Percentiles rank a stretch among this genome's conserved stretches.
Evolutionary conservation across 176 grass and related monocot species (phyloP).

Genomic region (Oryza officinalis): DNA sequence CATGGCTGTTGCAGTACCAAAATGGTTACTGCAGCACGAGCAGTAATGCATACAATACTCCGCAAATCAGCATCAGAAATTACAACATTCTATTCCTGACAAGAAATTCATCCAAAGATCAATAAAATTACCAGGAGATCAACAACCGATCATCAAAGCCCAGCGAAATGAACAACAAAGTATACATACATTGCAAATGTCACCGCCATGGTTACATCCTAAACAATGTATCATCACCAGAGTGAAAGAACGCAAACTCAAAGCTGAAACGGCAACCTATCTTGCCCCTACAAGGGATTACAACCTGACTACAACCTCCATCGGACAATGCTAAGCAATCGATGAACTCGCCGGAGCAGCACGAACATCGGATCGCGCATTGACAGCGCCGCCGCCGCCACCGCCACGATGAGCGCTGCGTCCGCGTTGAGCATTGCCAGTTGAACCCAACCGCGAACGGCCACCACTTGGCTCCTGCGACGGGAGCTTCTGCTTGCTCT

Average conservation of each 20-base stretch:
- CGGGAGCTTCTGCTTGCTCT: slow-evolving; percentile 37
- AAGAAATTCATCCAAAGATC: background rate
- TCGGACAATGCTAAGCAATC: background rate
- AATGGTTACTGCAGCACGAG: background rate
- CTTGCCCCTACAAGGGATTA: slow-evolving; percentile 44
- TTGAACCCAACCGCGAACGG: slow-evolving; percentile 3
- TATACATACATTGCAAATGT: slow-evolving; percentile 55
- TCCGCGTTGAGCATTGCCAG: slow-evolving; percentile 31
- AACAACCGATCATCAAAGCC: background rate
- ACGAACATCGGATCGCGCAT: slow-evolving; percentile 29
- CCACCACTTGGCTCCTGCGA: slow-evolving; percentile 28
- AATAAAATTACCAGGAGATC: background rate
- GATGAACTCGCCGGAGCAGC: slow-evolving; percentile 16
- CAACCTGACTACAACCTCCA: background rate
- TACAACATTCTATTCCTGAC: background rate
- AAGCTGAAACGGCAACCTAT: slow-evolving; percentile 58
- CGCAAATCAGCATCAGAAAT: background rate
- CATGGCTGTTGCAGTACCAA: background rate
- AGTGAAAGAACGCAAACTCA: slow-evolving; percentile 23
- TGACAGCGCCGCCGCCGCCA: background rate
- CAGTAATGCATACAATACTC: background rate
- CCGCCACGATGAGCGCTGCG: slow-evolving; percentile 27
- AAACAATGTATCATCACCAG: slow-evolving; percentile 46
- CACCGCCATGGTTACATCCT: slow-evolving; percentile 41
- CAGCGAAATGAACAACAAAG: slow-evolving; percentile 14